Conservation (phyloP, 495 filamentous ascomycete species). For the Xylaria cubensis region DNA sequence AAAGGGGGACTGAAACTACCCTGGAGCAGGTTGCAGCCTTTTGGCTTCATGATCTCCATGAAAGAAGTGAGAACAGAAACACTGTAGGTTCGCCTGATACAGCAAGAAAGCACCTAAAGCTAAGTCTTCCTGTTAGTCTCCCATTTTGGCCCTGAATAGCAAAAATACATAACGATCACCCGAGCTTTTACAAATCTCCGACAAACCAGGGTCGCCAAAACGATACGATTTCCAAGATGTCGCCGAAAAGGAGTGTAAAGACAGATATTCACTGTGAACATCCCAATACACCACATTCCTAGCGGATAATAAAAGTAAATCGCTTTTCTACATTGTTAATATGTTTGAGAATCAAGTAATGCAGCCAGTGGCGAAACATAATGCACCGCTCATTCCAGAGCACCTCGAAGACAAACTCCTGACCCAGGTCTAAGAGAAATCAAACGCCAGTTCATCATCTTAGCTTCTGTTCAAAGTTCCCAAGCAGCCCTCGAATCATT, state of each 20-base stretch:
- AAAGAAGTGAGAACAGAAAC: not conserved
- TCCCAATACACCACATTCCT: not conserved
- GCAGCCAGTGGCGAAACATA: not conserved
- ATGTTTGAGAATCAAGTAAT: not conserved
- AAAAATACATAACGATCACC: not conserved
- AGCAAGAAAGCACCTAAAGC: not conserved
- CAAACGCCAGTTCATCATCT: not conserved
- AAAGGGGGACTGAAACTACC: not conserved
- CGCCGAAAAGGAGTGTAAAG: not conserved
- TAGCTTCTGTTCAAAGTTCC: not conserved
- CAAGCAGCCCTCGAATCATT: not conserved
- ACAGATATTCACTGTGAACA: not conserved
- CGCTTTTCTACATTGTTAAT: not conserved
- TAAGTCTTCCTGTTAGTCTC: too few relatives aligned
- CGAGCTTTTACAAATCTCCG: not conserved
- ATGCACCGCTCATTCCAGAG: not conserved
- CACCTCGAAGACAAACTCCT: not conserved
- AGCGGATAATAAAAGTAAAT: too few relatives aligned
- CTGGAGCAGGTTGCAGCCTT: not conserved
- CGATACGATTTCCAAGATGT: not conserved
- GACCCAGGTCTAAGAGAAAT: too few relatives aligned
- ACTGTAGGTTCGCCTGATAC: not conserved
- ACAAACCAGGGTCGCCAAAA: not conserved
- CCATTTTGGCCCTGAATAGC: too few relatives aligned
- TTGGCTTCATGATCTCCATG: not conserved